These are phyloP conservation scores for Pilatotrama ljubarskyi DNA, from an alignment of 768 basidiomycete species.

Conservation along the genomic window DNA sequence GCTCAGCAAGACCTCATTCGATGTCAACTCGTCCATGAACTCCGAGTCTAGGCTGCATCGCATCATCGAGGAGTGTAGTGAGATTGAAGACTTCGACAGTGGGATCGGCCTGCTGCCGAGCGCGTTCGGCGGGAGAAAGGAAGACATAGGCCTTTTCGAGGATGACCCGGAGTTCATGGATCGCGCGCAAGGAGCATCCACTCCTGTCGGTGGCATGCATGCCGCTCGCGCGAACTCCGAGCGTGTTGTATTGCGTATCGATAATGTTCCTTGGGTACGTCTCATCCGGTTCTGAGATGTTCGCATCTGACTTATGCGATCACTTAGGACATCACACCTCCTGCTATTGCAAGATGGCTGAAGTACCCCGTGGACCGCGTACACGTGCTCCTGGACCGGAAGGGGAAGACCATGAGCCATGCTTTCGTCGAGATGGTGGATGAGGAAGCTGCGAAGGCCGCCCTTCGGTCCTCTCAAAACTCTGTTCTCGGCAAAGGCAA, in stretches of 20 bases:
- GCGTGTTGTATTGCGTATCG: slow-evolving; percentile 70
- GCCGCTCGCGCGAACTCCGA: slow-evolving; percentile 11
- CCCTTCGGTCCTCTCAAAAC: slow-evolving; percentile 60
- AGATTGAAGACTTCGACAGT: slow-evolving; percentile 26
- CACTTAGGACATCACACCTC: slow-evolving; percentile 78
- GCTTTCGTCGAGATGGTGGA: slow-evolving; percentile 76
- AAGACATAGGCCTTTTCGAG: slow-evolving; percentile 16
- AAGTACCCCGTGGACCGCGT: slow-evolving; percentile 69
- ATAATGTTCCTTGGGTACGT: slow-evolving; percentile 86
- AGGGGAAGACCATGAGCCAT: slow-evolving; percentile 84
- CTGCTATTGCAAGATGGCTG: slow-evolving; percentile 66
- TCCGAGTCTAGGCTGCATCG: slow-evolving; percentile 21
- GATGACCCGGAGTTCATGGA: slow-evolving; percentile 31
- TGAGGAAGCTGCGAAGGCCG: slow-evolving; percentile 61
- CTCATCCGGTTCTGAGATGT: neutral
- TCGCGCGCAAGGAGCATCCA: slow-evolving; percentile 35
- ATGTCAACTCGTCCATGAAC: neutral
- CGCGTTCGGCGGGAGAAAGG: slow-evolving; percentile 25
- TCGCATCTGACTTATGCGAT: slow-evolving; percentile 2
- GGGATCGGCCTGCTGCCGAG: slow-evolving; percentile 29
- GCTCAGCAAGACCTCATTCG: slow-evolving; percentile 34
- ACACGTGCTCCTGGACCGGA: slow-evolving; percentile 76
- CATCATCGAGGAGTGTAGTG: slow-evolving; percentile 30
- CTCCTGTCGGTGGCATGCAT: slow-evolving; percentile 30
- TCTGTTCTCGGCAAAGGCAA: slow-evolving; percentile 74